Conservation (phyloP, 257 asterid species). For the Gentiana straminea region DNA sequence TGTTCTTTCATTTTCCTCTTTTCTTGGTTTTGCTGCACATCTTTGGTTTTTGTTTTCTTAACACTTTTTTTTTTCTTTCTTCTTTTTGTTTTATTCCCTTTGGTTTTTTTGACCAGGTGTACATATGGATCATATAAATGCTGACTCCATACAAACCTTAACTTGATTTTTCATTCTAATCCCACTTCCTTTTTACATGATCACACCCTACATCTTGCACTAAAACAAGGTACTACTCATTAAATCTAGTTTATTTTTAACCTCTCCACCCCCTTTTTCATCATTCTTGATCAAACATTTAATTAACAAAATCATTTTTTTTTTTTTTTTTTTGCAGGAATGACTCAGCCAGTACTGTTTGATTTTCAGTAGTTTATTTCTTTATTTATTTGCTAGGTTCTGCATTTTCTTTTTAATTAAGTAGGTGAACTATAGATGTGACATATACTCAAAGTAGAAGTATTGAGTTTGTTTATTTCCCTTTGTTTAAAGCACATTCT, state of each 20-base stretch:
- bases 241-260: neutral
- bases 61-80: constrained; percentile 5
- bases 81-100: neutral
- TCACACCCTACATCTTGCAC: constrained; percentile 2
- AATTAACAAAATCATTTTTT: constrained; percentile 6
- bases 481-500: constrained; percentile 3
- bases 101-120: constrained; percentile 47
- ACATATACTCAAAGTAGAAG: constrained; percentile 43
- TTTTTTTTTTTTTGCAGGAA: constrained; percentile 34
- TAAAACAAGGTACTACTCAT: neutral
- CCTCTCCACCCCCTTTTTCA: too few relatives aligned
- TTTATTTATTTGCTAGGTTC: constrained; percentile 40
- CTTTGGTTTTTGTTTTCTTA: constrained; percentile 21
- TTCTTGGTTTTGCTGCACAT: constrained; percentile 36
- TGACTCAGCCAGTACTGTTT: constrained; percentile 9
- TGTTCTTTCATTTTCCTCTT: constrained; percentile 19
- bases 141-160: constrained; percentile 38
- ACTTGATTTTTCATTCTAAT: constrained; percentile 12
- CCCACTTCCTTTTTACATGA: constrained; percentile 12
- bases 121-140: constrained; percentile 31
- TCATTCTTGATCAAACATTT: neutral
- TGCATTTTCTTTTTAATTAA: constrained; percentile 29
- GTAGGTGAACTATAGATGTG: constrained; percentile 32
- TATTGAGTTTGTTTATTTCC: constrained; percentile 9
- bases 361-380: constrained; percentile 31